Conservation (phyloP, 805 yeast species). For the Saccharomycopsis vini region DNA sequence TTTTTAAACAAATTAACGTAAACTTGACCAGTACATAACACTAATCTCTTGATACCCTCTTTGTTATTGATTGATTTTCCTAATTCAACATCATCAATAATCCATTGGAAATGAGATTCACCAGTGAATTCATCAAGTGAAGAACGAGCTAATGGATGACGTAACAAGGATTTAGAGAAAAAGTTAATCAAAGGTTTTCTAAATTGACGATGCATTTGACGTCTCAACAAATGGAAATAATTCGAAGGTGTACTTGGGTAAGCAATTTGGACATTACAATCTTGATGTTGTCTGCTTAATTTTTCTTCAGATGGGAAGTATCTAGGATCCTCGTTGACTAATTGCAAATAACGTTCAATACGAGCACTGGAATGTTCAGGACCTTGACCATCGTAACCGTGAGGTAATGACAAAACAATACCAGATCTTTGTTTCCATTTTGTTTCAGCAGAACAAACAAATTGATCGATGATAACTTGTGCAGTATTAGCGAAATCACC, state of each 20-base stretch:
- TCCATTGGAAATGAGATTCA: constrained; percentile 90
- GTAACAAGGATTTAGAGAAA: constrained; percentile 87
- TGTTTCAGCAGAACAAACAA: constrained; percentile 91
- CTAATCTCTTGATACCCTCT: constrained; percentile 81
- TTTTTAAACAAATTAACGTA: constrained; percentile 85
- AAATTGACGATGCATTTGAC: constrained; percentile 99
- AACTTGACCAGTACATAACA: constrained; percentile 88
- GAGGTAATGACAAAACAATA: constrained; percentile 88
- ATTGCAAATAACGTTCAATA: constrained; percentile 90
- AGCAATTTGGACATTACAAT: constrained; percentile 94
- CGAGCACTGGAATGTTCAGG: constrained; percentile 99
- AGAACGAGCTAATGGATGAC: constrained; percentile 97
- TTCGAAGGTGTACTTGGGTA: constrained; percentile 98
- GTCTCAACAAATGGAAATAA: constrained; percentile 90
- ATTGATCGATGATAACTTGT: constrained; percentile 95
- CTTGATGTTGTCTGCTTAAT: constrained; percentile 96
- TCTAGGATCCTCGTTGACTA: constrained; percentile 94
- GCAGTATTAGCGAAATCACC: constrained; percentile 99
- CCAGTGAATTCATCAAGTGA: constrained; percentile 75
- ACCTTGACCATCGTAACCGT: constrained; percentile 99
- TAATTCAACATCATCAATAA: constrained; percentile 84
- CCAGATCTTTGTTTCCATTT: constrained; percentile 99
- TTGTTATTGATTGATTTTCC: constrained; percentile 69
- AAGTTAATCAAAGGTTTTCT: constrained; percentile 81
- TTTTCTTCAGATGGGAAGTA: constrained; percentile 83